Evolutionary conservation across 495 filamentous ascomycete genomes (phyloP), one percentile per base, ranked within the genome.

Genomic region (Penicillium bovifimosum): DNA sequence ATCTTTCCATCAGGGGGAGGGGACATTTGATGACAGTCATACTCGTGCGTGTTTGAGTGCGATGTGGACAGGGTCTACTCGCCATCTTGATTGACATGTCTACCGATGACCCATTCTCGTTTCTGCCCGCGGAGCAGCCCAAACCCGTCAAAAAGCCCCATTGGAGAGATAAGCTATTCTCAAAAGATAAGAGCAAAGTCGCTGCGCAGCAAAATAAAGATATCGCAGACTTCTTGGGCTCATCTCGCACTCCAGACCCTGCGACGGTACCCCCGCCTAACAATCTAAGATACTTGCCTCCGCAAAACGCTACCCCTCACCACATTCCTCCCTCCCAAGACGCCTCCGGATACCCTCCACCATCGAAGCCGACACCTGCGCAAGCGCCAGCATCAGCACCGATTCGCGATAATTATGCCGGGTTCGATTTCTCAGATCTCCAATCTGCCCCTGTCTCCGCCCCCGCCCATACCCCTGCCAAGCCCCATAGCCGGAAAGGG

Each of bases 111-210:
- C 66, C 69, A 7, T 71, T 74, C 34, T 52, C 69, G 44, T 72
- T 70, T 50, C 35, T 71, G 40, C 70, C 63, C 14, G 57, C 64
- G 50, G 70, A 75, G 51, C 48, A 50, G 38, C 18, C 55, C 18
- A 62, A 60, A 40, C 41, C 57, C 27, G 26, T 26, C 27, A 70
- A 70, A 38, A 76, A 69, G 43, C 54, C 70, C 14, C 66, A 70
- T 39, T 80, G 76, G 77, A 68, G 64, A 52, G 73, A 67, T 17
- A 80, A 79, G 49, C 59, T 79, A 14, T 79, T 78, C 53, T 68
- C 69, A 20, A 71, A 71, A 42, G 74, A 76, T 33, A 75, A 71
- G 50, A 63, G 52, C 40, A 60, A 68, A 56, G 55, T 10, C 58
- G 58, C n/a, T 61, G 61, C 24, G 26, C 63, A 13, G 70, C 76